A percentile compares a stretch with the other conserved stretches of the same genome.
phyloP scores from a whole-genome alignment of 768 basidiomycete genomes.

The Tephrocybe rancida region DNA sequence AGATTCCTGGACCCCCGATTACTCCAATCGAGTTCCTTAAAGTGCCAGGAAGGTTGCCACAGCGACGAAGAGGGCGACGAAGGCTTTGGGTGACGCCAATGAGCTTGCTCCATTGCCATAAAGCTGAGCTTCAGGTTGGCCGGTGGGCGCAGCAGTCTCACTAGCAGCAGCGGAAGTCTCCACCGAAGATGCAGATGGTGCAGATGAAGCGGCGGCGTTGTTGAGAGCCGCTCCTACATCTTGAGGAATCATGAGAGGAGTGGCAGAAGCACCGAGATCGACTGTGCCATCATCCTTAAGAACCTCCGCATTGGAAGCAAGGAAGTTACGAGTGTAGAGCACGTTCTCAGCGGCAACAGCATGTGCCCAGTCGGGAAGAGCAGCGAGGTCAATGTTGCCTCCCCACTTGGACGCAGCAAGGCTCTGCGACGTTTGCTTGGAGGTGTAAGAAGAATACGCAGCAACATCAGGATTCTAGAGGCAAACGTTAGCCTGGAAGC shows the following conservation, averaged over 20 bases:
- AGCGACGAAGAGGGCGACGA: constrained; percentile 50
- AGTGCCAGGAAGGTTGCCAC: constrained; percentile 50
- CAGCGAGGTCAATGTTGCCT: constrained; percentile 55
- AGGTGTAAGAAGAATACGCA: constrained; percentile 56
- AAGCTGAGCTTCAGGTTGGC: constrained; percentile 17
- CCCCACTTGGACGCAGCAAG: constrained; percentile 60
- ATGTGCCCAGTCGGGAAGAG: constrained; percentile 58
- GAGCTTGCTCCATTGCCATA: constrained; percentile 54
- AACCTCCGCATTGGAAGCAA: constrained; percentile 50
- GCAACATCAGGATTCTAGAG: constrained; percentile 55
- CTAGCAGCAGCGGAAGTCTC: constrained; percentile 26
- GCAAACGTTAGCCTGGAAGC: constrained; percentile 5
- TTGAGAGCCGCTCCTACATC: constrained; percentile 53
- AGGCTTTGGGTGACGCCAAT: constrained; percentile 47
- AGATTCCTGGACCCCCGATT: constrained; percentile 3
- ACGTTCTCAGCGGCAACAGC: constrained; percentile 57
- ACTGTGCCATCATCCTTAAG: constrained; percentile 52
- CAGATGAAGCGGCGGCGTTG: constrained; percentile 29
- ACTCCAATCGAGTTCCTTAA: constrained; percentile 29
- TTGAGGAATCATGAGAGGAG: constrained; percentile 60
- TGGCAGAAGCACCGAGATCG: constrained; percentile 45
- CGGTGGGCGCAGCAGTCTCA: constrained; percentile 23
- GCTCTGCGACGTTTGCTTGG: constrained; percentile 49
- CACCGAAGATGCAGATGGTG: constrained; percentile 26
- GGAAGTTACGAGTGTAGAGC: constrained; percentile 47